phyloP scores from a whole-genome alignment of 768 basidiomycete genomes.

The Pholiota molesta region DNA sequence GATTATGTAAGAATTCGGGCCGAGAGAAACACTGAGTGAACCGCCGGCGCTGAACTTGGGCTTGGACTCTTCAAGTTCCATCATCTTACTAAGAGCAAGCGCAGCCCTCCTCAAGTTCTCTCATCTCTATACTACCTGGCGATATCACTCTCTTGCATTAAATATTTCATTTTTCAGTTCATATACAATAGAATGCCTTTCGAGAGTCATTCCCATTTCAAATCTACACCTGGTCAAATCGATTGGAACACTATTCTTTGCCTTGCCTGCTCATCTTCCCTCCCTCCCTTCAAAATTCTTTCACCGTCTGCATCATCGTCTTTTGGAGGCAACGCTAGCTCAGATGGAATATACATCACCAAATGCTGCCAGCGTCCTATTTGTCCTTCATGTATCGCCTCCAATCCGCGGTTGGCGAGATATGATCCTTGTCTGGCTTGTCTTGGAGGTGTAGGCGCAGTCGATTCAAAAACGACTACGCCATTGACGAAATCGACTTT shows the following conservation, averaged over 20 bases:
- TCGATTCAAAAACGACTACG: conserved; percentile 21
- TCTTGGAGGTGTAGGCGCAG: conserved; percentile 56
- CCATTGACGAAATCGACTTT: background rate
- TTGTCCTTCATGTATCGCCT: conserved; percentile 56
- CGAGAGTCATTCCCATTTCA: background rate
- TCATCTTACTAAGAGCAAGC: background rate
- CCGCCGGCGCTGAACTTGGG: too few relatives aligned
- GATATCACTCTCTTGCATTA: too few relatives aligned
- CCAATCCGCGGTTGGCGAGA: conserved; percentile 64
- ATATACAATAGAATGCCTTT: background rate
- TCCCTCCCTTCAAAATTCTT: conserved; percentile 39
- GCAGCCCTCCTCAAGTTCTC: background rate
- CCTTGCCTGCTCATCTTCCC: conserved; percentile 63
- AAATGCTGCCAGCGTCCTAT: conserved; percentile 69
- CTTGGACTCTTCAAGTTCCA: background rate
- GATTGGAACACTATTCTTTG: conserved; percentile 45
- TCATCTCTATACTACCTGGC: background rate
- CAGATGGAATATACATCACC: conserved; percentile 47
- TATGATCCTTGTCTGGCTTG: conserved; percentile 79
- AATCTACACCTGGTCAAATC: background rate
- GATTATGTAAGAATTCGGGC: background rate
- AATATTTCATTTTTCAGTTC: background rate
- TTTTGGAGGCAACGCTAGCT: conserved; percentile 14
- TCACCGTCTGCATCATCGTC: conserved; percentile 10
- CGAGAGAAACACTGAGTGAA: background rate